Conservation (phyloP, 164 flowering plant species). For the Nelumbo lutea region DNA sequence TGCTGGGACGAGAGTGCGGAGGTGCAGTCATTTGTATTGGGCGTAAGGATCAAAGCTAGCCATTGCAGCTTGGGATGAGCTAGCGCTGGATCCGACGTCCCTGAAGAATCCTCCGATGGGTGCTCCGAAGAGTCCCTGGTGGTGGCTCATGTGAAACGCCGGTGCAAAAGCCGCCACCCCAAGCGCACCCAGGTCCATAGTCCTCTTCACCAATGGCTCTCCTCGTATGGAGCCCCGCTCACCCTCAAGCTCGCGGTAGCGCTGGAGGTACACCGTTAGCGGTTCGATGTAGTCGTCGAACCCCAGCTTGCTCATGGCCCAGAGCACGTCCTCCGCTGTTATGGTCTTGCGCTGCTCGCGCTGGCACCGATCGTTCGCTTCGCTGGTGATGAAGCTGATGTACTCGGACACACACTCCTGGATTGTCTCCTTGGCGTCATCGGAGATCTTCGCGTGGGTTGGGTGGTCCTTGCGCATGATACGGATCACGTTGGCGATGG, state of each 20-base stretch:
- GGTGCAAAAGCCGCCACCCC: constrained; percentile 16
- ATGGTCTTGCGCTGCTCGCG: constrained; percentile 84
- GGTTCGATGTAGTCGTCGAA: constrained; percentile 80
- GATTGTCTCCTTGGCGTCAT: constrained; percentile 75
- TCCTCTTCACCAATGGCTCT: constrained; percentile 23
- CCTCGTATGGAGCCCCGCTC: constrained; percentile 43
- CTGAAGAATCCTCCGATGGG: constrained; percentile 1
- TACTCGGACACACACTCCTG: constrained; percentile 87
- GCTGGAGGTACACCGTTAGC: constrained; percentile 34
- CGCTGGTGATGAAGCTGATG: constrained; percentile 82
- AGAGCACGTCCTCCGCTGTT: constrained; percentile 78
- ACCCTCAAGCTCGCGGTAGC: no score
- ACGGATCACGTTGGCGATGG: constrained; percentile 73
- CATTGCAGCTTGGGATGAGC: constrained; percentile 6
- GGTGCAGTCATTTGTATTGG: constrained; percentile 2
- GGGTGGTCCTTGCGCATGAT: constrained; percentile 81
- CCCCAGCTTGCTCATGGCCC: constrained; percentile 84
- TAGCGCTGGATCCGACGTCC: background rate
- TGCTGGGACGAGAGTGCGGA: no score
- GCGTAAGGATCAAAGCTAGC: constrained; percentile 15
- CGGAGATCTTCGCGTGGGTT: constrained; percentile 75
- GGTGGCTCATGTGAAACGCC: constrained; percentile 31
- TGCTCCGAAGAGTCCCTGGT: constrained; percentile 6
- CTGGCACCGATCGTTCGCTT: constrained; percentile 82
- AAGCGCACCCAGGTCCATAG: background rate